A percentile compares a stretch with the other conserved stretches of the same genome.
Evolutionary conservation across 768 basidiomycete genomes (phyloP).

Genomic region (Kwoniella dendrophila): DNA sequence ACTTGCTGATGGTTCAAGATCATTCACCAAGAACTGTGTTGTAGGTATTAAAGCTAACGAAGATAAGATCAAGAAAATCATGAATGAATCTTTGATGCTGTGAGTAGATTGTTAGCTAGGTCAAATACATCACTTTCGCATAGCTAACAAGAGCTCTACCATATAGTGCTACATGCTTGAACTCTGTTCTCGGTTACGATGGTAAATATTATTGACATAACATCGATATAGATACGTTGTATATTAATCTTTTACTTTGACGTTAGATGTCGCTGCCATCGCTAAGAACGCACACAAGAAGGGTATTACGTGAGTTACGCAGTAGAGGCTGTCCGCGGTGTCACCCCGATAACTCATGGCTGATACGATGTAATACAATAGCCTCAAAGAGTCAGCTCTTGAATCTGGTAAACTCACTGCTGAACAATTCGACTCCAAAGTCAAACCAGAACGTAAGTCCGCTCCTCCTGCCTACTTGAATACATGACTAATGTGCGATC

Average conservation of each 20-base stretch:
- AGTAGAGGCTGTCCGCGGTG: background rate
- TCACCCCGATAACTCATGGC: background rate
- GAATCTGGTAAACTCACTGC: slow-evolving; percentile 78
- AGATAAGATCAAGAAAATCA: slow-evolving; percentile 79
- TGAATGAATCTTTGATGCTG: slow-evolving; percentile 96
- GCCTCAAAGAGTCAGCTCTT: slow-evolving; percentile 88
- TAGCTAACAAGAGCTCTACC: background rate
- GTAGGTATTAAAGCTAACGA: slow-evolving; percentile 96
- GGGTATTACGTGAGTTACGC: slow-evolving; percentile 72
- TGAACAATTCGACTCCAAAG: slow-evolving; percentile 93
- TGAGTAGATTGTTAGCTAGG: slow-evolving; percentile 22
- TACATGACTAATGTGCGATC: too few relatives aligned
- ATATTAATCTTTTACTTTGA: background rate
- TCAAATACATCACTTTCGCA: too few relatives aligned
- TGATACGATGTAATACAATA: slow-evolving; percentile 1
- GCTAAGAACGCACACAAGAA: slow-evolving; percentile 99
- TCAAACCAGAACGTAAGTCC: slow-evolving; percentile 57
- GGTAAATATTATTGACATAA: slow-evolving; percentile 63
- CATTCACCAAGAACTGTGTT: slow-evolving; percentile 96
- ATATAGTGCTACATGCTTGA: slow-evolving; percentile 79
- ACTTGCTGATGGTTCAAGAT: slow-evolving; percentile 87
- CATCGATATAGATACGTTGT: background rate
- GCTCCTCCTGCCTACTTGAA: too few relatives aligned
- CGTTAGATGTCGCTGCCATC: slow-evolving; percentile 88
- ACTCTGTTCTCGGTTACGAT: slow-evolving; percentile 94